A percentile compares a stretch with the other conserved stretches of the same genome.
Conservation (phyloP, 805 yeast species). For the Metschnikowia lunata region DNA sequence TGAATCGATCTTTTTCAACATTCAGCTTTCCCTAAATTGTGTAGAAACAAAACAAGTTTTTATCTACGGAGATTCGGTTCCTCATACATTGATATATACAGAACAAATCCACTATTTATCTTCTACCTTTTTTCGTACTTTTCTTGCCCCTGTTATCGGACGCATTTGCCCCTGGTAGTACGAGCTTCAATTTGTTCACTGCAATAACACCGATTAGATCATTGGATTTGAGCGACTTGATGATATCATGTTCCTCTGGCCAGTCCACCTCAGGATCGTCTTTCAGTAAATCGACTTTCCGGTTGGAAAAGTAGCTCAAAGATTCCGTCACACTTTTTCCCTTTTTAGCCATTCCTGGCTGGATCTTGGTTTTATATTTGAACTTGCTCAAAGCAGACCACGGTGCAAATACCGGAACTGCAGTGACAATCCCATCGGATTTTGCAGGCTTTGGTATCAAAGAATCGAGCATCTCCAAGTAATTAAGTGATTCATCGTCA, state of each 20-base stretch:
- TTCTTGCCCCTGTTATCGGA: constrained; percentile 15
- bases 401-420: constrained; percentile 88
- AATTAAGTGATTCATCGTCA: constrained; percentile 31
- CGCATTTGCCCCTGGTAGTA: constrained; percentile 46
- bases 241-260: constrained; percentile 59
- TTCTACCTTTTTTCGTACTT: constrained; percentile 21
- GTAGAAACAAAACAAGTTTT: too few species aligned
- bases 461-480: constrained; percentile 43
- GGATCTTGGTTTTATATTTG: constrained; percentile 78
- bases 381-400: constrained; percentile 74
- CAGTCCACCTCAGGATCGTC: constrained; percentile 57
- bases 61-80: too few species aligned
- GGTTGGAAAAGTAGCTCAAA: constrained; percentile 49
- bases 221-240: constrained; percentile 53
- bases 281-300: constrained; percentile 43
- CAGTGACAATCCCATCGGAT: constrained; percentile 53
- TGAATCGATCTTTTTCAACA: too few species aligned
- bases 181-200: constrained; percentile 65
- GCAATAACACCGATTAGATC: constrained; percentile 67
- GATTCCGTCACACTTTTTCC: constrained; percentile 80
- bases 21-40: too few species aligned
- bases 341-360: constrained; percentile 76
- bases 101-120: not conserved
- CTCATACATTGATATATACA: too few species aligned
- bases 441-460: constrained; percentile 42